These are phyloP conservation scores for Cenchrus americanus DNA, from an alignment of 176 grass and related monocot genomes.

Conservation along the genomic window DNA sequence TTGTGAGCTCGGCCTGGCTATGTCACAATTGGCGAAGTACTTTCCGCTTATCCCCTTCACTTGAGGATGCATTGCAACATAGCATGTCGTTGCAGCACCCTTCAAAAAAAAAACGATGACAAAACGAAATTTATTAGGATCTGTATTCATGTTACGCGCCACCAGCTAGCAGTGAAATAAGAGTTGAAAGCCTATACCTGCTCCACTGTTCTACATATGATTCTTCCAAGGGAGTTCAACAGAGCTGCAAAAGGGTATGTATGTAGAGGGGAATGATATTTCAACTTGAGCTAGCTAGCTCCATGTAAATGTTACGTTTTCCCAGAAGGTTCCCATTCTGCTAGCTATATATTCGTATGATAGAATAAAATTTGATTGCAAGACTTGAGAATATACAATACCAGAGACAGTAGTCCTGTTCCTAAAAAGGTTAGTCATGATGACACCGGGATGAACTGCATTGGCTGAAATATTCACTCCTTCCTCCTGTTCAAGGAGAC, in stretches of 20 bases:
- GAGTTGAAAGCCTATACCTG: slow-evolving; percentile 24
- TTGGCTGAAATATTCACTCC: slow-evolving; percentile 77
- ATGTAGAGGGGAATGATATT: too few species aligned
- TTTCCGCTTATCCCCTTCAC: slow-evolving; percentile 29
- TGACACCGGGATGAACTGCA: slow-evolving; percentile 80
- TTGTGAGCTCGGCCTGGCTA: slow-evolving; percentile 43
- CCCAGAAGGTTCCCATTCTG: too few species aligned
- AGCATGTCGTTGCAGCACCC: slow-evolving; percentile 87
- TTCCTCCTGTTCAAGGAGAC: slow-evolving; percentile 46
- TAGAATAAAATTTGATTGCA: neutral
- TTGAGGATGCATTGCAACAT: slow-evolving; percentile 66
- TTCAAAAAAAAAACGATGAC: neutral
- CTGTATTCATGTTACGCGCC: too few species aligned
- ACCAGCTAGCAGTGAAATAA: neutral
- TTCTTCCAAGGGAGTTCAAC: slow-evolving; percentile 46
- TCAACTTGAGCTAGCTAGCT: too few species aligned
- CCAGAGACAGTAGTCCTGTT: slow-evolving; percentile 51
- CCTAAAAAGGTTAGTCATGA: slow-evolving; percentile 75
- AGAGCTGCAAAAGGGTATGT: slow-evolving; percentile 26
- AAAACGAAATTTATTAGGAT: neutral
- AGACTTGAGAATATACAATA: slow-evolving; percentile 4
- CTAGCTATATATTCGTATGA: neutral
- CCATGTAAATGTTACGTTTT: neutral
- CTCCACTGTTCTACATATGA: slow-evolving; percentile 27
- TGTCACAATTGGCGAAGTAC: slow-evolving; percentile 56